Percentiles rank a stretch among this genome's conserved stretches.
Evolutionary conservation across 192 early-diverging fungal genomes (phyloP).

Genomic region (Linnemannia hyalina): DNA sequence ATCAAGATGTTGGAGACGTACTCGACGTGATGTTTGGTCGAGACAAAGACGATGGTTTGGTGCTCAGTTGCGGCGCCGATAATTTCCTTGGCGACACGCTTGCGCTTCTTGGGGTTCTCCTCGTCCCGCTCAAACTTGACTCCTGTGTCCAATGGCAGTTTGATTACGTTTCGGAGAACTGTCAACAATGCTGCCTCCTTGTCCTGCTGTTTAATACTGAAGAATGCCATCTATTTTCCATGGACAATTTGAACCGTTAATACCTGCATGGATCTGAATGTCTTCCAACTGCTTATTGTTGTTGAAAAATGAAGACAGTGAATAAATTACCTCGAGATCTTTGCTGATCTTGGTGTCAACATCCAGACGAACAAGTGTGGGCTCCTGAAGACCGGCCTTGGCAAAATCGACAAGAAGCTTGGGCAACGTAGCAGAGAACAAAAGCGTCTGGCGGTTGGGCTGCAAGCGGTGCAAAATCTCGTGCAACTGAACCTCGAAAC

Average conservation of each 20-base stretch:
- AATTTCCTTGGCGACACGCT: constrained; percentile 48
- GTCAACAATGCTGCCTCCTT: constrained; percentile 94
- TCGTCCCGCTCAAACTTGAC: constrained; percentile 55
- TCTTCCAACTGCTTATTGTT: too few species aligned
- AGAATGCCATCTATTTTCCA: constrained; percentile 82
- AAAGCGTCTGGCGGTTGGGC: constrained; percentile 86
- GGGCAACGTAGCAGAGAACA: constrained; percentile 98
- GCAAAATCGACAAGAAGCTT: constrained; percentile 96
- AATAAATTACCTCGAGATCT: constrained; percentile 81
- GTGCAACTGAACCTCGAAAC: constrained; percentile 94
- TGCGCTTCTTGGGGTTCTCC: constrained; percentile 58
- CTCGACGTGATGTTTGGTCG: constrained; percentile 99
- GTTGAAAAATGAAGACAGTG: too few species aligned
- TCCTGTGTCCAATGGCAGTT: constrained; percentile 68
- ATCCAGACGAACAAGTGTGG: constrained; percentile 93
- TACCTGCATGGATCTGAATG: too few species aligned
- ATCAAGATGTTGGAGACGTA: constrained; percentile 84
- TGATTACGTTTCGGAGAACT: constrained; percentile 83
- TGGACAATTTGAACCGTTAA: background rate
- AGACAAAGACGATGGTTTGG: constrained; percentile 94
- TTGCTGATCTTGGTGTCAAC: constrained; percentile 94
- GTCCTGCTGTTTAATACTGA: constrained; percentile 85
- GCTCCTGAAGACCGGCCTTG: constrained; percentile 94
- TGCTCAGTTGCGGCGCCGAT: constrained; percentile 55
- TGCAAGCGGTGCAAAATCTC: constrained; percentile 92